These are phyloP conservation scores for Byssochlamys sp. DNA, from an alignment of 2,329 filamentous ascomycete species.

Conservation along the genomic window DNA sequence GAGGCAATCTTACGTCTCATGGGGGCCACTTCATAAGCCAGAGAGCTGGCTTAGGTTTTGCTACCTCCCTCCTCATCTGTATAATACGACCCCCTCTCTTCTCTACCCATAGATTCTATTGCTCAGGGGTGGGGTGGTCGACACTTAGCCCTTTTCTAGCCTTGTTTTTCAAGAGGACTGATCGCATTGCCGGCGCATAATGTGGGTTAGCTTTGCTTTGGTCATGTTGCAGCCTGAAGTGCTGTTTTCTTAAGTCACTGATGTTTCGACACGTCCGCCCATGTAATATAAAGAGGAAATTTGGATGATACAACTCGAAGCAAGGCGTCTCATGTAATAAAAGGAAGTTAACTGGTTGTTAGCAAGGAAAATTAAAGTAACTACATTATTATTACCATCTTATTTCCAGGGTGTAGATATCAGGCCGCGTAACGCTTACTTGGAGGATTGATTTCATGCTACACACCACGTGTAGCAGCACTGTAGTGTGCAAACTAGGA, in stretches of 20 bases:
- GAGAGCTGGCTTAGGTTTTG: not conserved
- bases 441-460: not conserved
- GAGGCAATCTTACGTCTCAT: not conserved
- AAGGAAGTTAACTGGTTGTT: not conserved
- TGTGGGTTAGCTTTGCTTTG: not conserved
- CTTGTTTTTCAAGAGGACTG: not conserved
- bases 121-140: not conserved
- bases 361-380: not conserved
- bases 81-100: not conserved
- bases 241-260: not conserved
- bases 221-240: not conserved
- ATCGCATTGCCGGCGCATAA: not conserved
- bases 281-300: not conserved
- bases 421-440: too few relatives aligned
- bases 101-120: not conserved
- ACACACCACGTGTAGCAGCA: too few relatives aligned
- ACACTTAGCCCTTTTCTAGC: not conserved
- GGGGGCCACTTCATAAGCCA: not conserved
- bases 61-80: not conserved
- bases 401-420: not conserved
- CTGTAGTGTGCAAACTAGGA: too few relatives aligned
- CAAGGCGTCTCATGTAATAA: not conserved
- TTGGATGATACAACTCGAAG: not conserved
- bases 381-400: not conserved
- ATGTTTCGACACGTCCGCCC: not conserved